A percentile compares a stretch with the other conserved stretches of the same genome.
Evolutionary conservation across 2,329 filamentous ascomycete genomes (phyloP).

Genomic region (Fusarium circinatum): DNA sequence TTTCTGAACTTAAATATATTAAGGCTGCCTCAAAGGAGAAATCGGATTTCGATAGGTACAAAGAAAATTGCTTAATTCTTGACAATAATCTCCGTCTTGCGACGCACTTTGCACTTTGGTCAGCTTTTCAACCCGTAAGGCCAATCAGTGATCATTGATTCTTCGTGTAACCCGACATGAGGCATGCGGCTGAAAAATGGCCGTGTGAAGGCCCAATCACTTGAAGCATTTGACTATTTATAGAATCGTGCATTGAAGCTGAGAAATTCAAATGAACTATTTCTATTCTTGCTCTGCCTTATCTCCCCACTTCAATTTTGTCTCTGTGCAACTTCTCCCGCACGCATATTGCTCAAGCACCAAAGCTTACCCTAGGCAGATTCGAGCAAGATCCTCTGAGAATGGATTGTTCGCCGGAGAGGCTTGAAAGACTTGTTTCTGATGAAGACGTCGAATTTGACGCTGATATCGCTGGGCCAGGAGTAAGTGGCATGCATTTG

Average conservation of each 20-base stretch:
- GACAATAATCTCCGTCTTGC: accelerated
- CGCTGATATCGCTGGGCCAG: conserved; percentile 1
- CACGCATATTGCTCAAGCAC: background rate
- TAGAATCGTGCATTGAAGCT: accelerated
- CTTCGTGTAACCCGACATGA: no score
- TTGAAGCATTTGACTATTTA: background rate
- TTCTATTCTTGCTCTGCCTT: background rate
- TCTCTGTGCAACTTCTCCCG: background rate
- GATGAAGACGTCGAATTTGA: background rate
- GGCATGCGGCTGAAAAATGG: background rate
- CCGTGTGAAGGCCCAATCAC: background rate
- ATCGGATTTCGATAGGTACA: accelerated
- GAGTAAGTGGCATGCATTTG: background rate
- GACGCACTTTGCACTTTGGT: background rate
- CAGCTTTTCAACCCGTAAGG: background rate
- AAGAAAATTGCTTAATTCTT: accelerated
- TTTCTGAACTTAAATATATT: background rate
- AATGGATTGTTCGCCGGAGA: background rate
- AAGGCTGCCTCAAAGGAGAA: accelerated
- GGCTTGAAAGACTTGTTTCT: background rate
- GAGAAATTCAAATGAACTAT: background rate
- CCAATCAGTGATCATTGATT: background rate
- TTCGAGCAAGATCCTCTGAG: accelerated
- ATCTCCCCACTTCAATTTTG: no score
- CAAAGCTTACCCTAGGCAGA: accelerated